Base-by-base conservation (phyloP, 169 alveolate species). In the Cryptosporidium xiaoi region DNA sequence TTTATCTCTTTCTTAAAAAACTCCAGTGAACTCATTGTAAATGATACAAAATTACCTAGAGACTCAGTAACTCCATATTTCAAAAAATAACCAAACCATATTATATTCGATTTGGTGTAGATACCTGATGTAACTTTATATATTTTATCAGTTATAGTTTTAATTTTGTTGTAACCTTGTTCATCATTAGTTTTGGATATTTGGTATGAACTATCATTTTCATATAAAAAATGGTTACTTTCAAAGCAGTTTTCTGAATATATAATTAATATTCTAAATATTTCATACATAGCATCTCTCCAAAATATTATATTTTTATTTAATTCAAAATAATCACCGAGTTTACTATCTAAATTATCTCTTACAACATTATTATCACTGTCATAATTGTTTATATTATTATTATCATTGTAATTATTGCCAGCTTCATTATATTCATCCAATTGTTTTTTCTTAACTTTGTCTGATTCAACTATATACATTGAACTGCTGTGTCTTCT, bases 51-150 rank as follows among this genome's bases (percentile, higher is more conserved):
- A 55, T 34, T 69, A 3, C 83, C 83, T 8, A 69, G 31, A 2
- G 56, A 60, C 24, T 69, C 83, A 3, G 71, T 77, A 18, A 77
- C 46, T 13, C 87, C 71, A 44, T 77, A 77, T 33, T 44, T 77
- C 4, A 77, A 48, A 15, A 60, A 18, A 77, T 77, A 53, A 15
- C 77, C 71, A 77, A 56, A 77, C 87, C 87, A 77, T 31, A 77
- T 44, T 6, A 48, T 44, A 12, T 60, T 60, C 2, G 77, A 40
- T 13, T 71, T 58, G 8, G 77, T 44, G 46, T 77, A 77, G 3
- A 40, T 36, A 3, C 87, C 87, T 27, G 66, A 58, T 12, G 50
- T 60, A 27, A 24, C 65, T n/a, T 24, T 24, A 27, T 60, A 56
- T 4, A 60, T 40, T 8, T 31, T 77, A 5, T 77, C 44, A 20